A percentile compares a stretch with the other conserved stretches of the same genome.
Conservation (phyloP, 2,329 filamentous ascomycete genomes). For the Verticillium nonalfalfae region DNA sequence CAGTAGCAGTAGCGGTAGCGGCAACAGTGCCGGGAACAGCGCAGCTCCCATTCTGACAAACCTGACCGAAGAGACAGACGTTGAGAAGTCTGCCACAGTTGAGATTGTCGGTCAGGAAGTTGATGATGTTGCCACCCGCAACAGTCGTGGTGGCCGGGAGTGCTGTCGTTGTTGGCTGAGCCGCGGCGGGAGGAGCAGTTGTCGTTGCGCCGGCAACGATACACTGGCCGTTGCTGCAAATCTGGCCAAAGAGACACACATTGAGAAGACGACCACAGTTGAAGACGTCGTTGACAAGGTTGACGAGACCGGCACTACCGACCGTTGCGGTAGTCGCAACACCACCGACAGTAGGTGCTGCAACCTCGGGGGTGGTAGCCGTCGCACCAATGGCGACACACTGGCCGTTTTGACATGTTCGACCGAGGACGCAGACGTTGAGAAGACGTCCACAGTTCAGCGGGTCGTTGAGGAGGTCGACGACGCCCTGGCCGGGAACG, state of each 20-base stretch:
- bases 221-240: background rate
- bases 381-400: background rate
- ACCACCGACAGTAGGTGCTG: background rate
- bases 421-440: background rate
- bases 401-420: background rate
- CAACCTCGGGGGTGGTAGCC: background rate
- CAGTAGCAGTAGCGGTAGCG: too few species aligned
- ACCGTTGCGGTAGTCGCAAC: background rate
- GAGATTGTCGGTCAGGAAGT: background rate
- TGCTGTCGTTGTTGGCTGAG: background rate
- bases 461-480: background rate
- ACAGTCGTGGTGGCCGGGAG: background rate
- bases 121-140: background rate
- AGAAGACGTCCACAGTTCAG: slow-evolving; percentile 1
- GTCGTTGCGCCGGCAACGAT: background rate
- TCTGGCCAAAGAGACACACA: background rate
- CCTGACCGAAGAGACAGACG: background rate
- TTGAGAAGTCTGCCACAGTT: background rate
- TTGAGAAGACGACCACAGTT: slow-evolving; percentile 1
- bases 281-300: background rate
- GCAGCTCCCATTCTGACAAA: background rate
- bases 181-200: background rate
- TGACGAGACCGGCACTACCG: background rate
- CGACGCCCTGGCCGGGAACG: background rate
- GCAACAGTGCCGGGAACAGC: too few species aligned